phyloP scores from a whole-genome alignment of 1,284 basidiomycete genomes.

The Austroboletus novae-zelandiae region DNA sequence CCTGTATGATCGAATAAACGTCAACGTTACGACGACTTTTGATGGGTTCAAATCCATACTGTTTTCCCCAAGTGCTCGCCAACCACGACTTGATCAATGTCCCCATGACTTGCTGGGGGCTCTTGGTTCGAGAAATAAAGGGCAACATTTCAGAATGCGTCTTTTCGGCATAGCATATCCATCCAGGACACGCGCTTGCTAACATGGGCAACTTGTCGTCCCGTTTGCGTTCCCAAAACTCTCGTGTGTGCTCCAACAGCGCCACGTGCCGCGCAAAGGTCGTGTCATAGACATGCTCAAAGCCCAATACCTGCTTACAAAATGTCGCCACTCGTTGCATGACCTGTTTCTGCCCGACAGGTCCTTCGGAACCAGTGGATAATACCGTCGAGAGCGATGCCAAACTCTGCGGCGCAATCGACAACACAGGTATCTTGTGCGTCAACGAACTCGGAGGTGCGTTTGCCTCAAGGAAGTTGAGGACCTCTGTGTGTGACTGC shows the following conservation, averaged over 20 bases:
- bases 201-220: conserved; percentile 77
- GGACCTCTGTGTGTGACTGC: conserved; percentile 92
- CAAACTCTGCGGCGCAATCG: conserved; percentile 89
- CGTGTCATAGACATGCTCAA: conserved; percentile 85
- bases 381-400: conserved; percentile 84
- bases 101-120: conserved; percentile 93
- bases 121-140: conserved; percentile 86
- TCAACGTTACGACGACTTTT: conserved; percentile 14
- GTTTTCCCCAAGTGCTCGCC: conserved; percentile 58
- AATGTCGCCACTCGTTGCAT: conserved; percentile 71
- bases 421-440: conserved; percentile 71
- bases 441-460: conserved; percentile 36
- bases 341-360: conserved; percentile 57
- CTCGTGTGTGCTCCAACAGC: conserved; percentile 77
- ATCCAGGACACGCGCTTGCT: conserved; percentile 95
- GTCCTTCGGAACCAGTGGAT: conserved; percentile 44
- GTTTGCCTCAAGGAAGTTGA: conserved; percentile 69
- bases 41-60: conserved; percentile 45
- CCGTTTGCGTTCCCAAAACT: conserved; percentile 74
- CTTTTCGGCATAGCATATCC: conserved; percentile 99
- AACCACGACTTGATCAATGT: conserved; percentile 89
- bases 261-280: conserved; percentile 92
- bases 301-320: conserved; percentile 58
- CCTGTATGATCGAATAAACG: conserved; percentile 36
- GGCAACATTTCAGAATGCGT: conserved; percentile 93